Evolutionary conservation across 495 filamentous ascomycete species (phyloP).

Genomic region (Penicillium lividum): DNA sequence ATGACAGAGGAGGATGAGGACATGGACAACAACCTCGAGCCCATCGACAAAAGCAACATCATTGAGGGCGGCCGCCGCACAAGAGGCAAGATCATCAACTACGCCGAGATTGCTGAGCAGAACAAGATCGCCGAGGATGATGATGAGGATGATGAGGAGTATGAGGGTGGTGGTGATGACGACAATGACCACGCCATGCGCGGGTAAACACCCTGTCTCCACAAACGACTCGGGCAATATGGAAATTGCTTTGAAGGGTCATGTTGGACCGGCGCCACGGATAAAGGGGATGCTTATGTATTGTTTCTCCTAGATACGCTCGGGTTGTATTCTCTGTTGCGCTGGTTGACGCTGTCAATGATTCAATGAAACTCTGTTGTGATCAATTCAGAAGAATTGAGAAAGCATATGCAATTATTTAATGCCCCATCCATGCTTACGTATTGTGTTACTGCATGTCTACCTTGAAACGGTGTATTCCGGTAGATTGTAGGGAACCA

Average conservation of each 20-base stretch:
- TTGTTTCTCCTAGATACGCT: background rate
- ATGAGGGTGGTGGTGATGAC: constrained; percentile 28
- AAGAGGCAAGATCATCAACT: constrained; percentile 80
- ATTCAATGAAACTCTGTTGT: constrained; percentile 2
- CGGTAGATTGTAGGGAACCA: no score
- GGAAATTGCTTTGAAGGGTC: constrained; percentile 20
- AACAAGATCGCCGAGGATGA: constrained; percentile 65
- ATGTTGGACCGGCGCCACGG: constrained; percentile 20
- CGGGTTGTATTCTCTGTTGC: background rate
- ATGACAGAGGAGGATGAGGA: constrained; percentile 61
- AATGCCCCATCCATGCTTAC: background rate
- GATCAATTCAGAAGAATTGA: background rate
- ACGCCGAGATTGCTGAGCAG: constrained; percentile 71
- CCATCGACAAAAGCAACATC: constrained; percentile 88
- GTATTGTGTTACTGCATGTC: background rate
- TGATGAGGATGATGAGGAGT: constrained; percentile 74
- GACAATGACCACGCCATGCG: constrained; percentile 49
- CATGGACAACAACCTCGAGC: constrained; percentile 84
- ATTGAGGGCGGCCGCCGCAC: constrained; percentile 76
- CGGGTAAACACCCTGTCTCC: constrained; percentile 32
- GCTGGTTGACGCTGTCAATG: background rate
- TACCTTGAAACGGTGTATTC: no score
- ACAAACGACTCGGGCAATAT: constrained; percentile 20
- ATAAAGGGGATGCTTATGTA: background rate
- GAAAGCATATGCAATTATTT: background rate